Evolutionary conservation across 495 filamentous ascomycete genomes (phyloP).

Genomic region (Schizothecium vesticola): DNA sequence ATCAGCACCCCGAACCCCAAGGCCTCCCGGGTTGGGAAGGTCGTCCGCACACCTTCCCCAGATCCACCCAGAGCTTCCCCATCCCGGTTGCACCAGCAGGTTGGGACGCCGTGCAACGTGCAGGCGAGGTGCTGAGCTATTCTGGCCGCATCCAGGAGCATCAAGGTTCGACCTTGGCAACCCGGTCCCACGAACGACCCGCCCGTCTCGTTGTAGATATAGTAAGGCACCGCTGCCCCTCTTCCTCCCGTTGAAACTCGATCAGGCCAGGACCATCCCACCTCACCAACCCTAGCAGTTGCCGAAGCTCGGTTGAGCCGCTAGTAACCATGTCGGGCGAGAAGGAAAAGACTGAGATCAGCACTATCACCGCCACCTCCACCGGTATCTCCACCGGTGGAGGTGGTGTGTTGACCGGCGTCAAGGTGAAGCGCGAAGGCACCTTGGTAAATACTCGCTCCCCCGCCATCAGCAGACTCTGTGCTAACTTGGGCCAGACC

Average conservation of each 20-base stretch:
- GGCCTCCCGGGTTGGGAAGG: conserved; percentile 1
- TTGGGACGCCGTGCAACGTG: background rate
- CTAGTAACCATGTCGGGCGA: background rate
- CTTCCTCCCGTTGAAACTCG: background rate
- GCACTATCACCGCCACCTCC: background rate
- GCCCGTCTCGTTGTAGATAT: background rate
- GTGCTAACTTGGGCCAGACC: background rate
- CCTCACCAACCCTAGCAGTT: background rate
- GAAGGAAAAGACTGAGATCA: background rate
- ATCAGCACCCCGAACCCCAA: background rate
- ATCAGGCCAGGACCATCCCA: background rate
- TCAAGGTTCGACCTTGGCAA: background rate
- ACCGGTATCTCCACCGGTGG: background rate
- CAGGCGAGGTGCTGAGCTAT: background rate
- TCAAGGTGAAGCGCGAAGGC: background rate
- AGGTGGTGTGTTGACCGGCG: background rate
- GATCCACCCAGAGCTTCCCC: background rate
- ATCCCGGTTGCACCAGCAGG: background rate
- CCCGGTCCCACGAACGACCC: background rate
- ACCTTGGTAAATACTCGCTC: background rate
- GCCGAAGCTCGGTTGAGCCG: background rate
- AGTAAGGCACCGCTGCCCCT: background rate
- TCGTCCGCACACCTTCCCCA: background rate
- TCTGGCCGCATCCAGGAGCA: background rate
- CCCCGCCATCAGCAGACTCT: background rate